Conservation (phyloP, 1,284 basidiomycete genomes). For the Pseudozyma sp. region DNA sequence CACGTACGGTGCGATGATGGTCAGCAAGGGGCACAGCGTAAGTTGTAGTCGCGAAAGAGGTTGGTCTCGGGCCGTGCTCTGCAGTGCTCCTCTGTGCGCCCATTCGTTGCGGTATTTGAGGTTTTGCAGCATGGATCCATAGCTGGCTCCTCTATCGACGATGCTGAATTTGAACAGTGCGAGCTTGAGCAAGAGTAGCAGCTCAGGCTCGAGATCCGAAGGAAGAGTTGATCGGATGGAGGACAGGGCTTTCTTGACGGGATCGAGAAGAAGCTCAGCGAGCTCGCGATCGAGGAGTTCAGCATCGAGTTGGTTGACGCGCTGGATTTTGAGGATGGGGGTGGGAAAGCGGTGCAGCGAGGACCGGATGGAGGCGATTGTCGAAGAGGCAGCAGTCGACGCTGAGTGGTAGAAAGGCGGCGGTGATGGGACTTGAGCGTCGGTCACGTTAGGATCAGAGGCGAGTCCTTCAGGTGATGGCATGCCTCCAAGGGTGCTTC, state of each 20-base stretch:
- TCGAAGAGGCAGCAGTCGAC: conserved; percentile 44
- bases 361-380: conserved; percentile 52
- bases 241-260: conserved; percentile 79
- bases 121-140: conserved; percentile 91
- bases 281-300: conserved; percentile 92
- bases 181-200: conserved; percentile 80
- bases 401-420: conserved; percentile 60
- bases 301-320: conserved; percentile 92
- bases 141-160: conserved; percentile 83
- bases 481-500: conserved; percentile 9
- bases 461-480: conserved; percentile 33
- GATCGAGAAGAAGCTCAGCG: conserved; percentile 82
- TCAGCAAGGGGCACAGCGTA: conserved; percentile 77
- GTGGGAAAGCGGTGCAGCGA: conserved; percentile 61
- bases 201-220: conserved; percentile 81
- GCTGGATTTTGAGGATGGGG: conserved; percentile 63
- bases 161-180: conserved; percentile 85
- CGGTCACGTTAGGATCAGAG: conserved; percentile 27
- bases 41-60: conserved; percentile 58
- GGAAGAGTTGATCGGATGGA: conserved; percentile 75
- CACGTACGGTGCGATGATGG: conserved; percentile 82
- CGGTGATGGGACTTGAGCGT: conserved; percentile 33
- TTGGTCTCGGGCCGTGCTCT: conserved; percentile 55
- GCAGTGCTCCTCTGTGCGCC: conserved; percentile 53
- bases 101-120: conserved; percentile 72